Evolutionary conservation across 441 rosid genomes (phyloP), one percentile per base, ranked within the genome.

Genomic region (Flueggea neowawraea): DNA sequence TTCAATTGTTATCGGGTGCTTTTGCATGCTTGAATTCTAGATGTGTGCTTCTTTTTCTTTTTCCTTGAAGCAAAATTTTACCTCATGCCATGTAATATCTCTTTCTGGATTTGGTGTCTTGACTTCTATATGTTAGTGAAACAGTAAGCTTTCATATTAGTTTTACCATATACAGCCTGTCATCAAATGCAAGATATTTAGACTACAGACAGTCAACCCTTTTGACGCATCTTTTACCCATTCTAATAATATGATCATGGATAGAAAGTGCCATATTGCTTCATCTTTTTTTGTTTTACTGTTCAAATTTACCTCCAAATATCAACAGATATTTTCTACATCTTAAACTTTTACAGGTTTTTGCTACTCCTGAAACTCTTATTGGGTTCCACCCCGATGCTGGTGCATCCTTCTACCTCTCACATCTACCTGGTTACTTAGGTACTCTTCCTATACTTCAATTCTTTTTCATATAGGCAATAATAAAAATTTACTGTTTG

Each of bases 371-470:
- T 31, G 99, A 94, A 82, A 81, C 94, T 73, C 81, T 80, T 48
- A 94, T 94, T 64, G 97, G 96, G 54, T 89, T 91, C 73, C 96
- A 91, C 76, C 99, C 99, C 58, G 97, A 94, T 78, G 99, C 99
- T 56, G 97, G 89, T 10, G 98, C 97, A 65, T 94, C 97, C 52
- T 90, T 85, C 83, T 70, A 87, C 76, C 93, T 94, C 48, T 81
- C 99, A 41, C 96, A 65, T 71, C 80, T 94, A 62, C 95, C 94
- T 51, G 96, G 95, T 68, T 83, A 81, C 78, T 77, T 94, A 68
- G 99, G 96, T 94, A 82, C 64, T 69, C 52, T 67, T 64, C 66
- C 69, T 52, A 55, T 72, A 13, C 48, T 52, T 15, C 56, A 69
- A 32, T 48, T 47, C 28, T 68, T n/a, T 44, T 44, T 31, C 10